Evolutionary conservation across 2,329 filamentous ascomycete genomes (phyloP), one percentile per base, ranked within the genome.

Genomic region (Dothistroma septosporum): DNA sequence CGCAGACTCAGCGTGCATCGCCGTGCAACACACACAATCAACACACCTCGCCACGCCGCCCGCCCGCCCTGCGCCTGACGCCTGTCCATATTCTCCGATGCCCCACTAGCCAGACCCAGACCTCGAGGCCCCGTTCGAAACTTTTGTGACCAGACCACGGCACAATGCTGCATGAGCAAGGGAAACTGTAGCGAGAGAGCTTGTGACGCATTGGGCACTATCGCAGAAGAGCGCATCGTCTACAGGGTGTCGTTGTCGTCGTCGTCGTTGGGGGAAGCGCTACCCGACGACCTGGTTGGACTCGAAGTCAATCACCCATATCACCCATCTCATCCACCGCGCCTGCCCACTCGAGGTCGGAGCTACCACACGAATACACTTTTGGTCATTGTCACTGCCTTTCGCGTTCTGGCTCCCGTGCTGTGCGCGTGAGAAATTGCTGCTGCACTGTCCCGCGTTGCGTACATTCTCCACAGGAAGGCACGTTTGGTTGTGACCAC

Each of bases 271-370:
- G 33, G 32, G 37, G 41, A 44, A 44, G 41, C 16, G 44, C 44
- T 53, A 35, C 46, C 61, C 61, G 61, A 58, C 55, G 53, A 62
- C 61, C 64, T 66, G 64, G 64, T 62, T 48, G 24, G 19, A 46
- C 52, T 32, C 49, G 58, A 66, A 66, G 60, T 62, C 64, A 61
- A 62, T 62, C 49, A 50, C 35, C 61, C 61, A 65, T 57, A 59
- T 37, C 35, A 55, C 54, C 32, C 53, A 28, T 21, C 61, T 47
- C 55, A 59, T 58, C 54, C 59, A 54, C 53, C 59, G 61, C 55
- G 32, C 58, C 47, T 56, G 47, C 54, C 52, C 28, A 33, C 60
- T 58, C 35, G 50, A 55, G 31, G 41, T 52, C 53, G 50, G 32
- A 53, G 50, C 50, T 35, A 53, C 28, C n/a, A 28, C 6, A 53